phyloP scores from a whole-genome alignment of 1,284 basidiomycete species.

The Leccinum solheimii region DNA sequence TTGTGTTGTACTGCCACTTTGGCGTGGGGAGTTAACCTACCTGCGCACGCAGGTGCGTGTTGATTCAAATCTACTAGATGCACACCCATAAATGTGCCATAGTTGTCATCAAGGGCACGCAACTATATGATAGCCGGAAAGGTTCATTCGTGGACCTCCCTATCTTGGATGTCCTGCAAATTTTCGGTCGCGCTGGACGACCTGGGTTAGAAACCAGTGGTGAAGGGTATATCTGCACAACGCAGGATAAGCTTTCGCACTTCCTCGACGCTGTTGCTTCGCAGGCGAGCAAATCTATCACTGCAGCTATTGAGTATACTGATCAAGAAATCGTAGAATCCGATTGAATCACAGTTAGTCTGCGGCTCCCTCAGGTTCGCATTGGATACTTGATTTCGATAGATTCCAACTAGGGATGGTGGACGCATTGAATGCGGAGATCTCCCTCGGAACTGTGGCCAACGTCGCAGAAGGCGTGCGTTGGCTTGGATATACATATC shows the following conservation, averaged over 20 bases:
- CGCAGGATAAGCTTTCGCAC: slow-evolving; percentile 90
- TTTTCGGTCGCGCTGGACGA: slow-evolving; percentile 96
- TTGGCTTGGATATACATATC: slow-evolving; percentile 98
- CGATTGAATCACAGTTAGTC: slow-evolving; percentile 92
- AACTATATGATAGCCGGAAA: slow-evolving; percentile 89
- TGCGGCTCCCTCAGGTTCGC: not conserved
- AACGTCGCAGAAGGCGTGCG: slow-evolving; percentile 86
- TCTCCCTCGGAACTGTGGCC: slow-evolving; percentile 92
- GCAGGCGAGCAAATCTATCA: slow-evolving; percentile 52
- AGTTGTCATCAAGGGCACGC: slow-evolving; percentile 98
- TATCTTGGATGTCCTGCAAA: slow-evolving; percentile 94
- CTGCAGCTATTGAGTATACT: slow-evolving; percentile 1
- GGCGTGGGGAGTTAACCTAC: slow-evolving; percentile 99
- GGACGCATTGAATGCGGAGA: slow-evolving; percentile 95
- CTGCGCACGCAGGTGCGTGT: slow-evolving; percentile 88
- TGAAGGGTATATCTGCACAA: slow-evolving; percentile 96
- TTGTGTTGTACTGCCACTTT: slow-evolving; percentile 98
- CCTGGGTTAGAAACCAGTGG: slow-evolving; percentile 95
- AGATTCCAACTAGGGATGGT: slow-evolving; percentile 88
- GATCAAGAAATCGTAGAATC: slow-evolving; percentile 54
- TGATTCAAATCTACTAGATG: slow-evolving; percentile 9
- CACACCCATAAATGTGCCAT: slow-evolving; percentile 13
- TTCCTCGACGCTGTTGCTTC: slow-evolving; percentile 90
- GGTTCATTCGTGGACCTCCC: slow-evolving; percentile 93
- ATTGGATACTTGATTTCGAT: slow-evolving; percentile 15